Base-by-base conservation (phyloP, 2,329 filamentous ascomycete species). In the Lecanosticta acicola region DNA sequence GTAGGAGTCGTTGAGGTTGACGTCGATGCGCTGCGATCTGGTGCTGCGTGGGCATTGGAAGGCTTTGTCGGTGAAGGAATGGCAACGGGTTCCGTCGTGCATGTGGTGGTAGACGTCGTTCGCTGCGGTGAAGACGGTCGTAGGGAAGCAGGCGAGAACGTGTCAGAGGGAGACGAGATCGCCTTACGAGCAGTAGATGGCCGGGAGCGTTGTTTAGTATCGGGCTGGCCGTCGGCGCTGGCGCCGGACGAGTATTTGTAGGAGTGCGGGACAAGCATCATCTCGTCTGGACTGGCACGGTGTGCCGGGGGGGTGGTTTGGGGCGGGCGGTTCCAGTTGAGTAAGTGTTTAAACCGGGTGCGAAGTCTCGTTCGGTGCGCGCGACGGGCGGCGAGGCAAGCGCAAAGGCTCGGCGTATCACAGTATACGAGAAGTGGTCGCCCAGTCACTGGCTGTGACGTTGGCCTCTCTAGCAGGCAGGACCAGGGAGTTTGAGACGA, bases 241-340 rank as follows among this genome's bases (percentile, higher is more conserved):
- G 51, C 60, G 42, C 69, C 60, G 26, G 67, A 61, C 44, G 64
- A 58, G 59, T 69, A 71, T 45, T 66, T 64, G 58, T 68, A 73
- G 48, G 68, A 68, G 55, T 69, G 66, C 58, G 71, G 69, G 58
- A 71, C 69, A 61, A 73, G 67, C 68, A 72, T 72, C n/a, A n/a
- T n/a, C n/a, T n/a, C n/a, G 40, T 29, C 41, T 45, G 34, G 24
- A 14, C 32, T 34, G 13, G 2, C 10, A 21, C 16, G 34, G 42
- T 16, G 8, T 33, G 35, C 37, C 44, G 41, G 20, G 38, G 29
- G 40, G 39, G 24, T 32, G 17, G 14, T 33, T 29, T 43, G 44
- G 41, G 48, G 32, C 39, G 39, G 26, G 50, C 49, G 46, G 46
- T 50, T 48, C 46, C 32, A 8, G 47, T 51, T 44, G 18, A 41